Conservation (phyloP, 805 yeast genomes). For the Wickerhamiella sorbophila region DNA sequence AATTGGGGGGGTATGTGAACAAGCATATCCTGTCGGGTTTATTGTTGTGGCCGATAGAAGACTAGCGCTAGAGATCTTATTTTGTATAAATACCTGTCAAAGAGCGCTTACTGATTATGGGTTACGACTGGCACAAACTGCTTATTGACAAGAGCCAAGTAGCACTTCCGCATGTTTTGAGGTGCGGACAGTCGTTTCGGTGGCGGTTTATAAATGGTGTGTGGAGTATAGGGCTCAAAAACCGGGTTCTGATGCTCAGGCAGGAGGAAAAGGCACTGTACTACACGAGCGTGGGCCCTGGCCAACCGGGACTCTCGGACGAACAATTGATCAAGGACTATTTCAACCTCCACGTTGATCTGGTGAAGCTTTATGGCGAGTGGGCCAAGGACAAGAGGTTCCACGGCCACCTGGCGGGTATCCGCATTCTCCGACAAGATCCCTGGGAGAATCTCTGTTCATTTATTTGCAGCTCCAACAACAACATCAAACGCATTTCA, state of each 20-base stretch:
- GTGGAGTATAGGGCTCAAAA: constrained; percentile 39
- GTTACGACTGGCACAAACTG: constrained; percentile 15
- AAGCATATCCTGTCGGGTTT: too few relatives aligned
- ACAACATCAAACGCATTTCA: constrained; percentile 84
- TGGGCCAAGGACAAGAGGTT: constrained; percentile 48
- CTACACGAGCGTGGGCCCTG: constrained; percentile 31
- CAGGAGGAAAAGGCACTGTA: constrained; percentile 42
- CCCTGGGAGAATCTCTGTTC: constrained; percentile 93
- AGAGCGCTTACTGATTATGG: not conserved
- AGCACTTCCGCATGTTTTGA: constrained; percentile 45
- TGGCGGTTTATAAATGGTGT: constrained; percentile 48
- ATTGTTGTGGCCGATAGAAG: too few relatives aligned
- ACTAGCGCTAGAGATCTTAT: too few relatives aligned
- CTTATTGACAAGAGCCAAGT: constrained; percentile 31
- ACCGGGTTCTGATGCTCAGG: constrained; percentile 46
- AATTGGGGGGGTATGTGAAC: not conserved
- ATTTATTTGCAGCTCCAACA: constrained; percentile 91
- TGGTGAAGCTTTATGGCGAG: constrained; percentile 37
- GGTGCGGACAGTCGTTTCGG: constrained; percentile 77
- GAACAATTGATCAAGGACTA: constrained; percentile 44
- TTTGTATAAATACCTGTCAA: too few relatives aligned
- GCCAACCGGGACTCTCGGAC: constrained; percentile 19
- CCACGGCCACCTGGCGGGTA: constrained; percentile 38
- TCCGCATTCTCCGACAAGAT: constrained; percentile 78
- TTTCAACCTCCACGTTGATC: constrained; percentile 47